Base-by-base conservation (phyloP, 108 stramenopile genomes). In the Nitzschia palea region DNA sequence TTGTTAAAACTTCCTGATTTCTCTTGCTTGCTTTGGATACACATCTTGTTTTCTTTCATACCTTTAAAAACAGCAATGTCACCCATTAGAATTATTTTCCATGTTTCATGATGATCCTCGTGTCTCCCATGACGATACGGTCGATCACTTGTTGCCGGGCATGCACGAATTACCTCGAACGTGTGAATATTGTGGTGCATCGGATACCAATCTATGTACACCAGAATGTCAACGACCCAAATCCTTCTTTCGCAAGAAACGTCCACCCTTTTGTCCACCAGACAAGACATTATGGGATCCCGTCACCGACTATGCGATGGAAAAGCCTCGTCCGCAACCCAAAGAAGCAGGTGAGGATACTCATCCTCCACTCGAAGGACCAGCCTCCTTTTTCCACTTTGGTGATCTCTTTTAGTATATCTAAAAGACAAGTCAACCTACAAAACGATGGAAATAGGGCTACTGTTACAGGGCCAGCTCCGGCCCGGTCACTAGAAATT, bases 161-260 rank as follows among this genome's bases (percentile, higher is more conserved):
- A 34, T 59, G 31, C 37, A 59, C 23, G 15, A 22, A n/a, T 22
- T 59, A 17, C 35, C 33, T 20, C 10, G 18, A 37, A 20, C 5
- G 5, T 59, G 58, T 20, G 58, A 59, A 20, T 59, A 59, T 22
- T 59, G 58, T 34, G 58, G 58, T 15, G 33, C 58, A 8, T 33
- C 3, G 9, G 10, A 30, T 8, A 28, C 20, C 3, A 17, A 22
- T 34, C 8, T 20, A 12, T 59, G 58, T 59, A 30, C 36, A 3
- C 35, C 6, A 8, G 31, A 37, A 5, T 59, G 58, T 40, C 10
- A 34, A 22, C 33, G 58, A 37, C 58, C 58, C 15, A 59, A 40
- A 37, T 59, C 58, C 35, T 59, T 59, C 28, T 59, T 59, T 17
- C 9, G 8, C 20, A 59, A 37, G 23, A 59, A 59, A 22, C 58